phyloP scores from a whole-genome alignment of 1,139 yeast genomes.

The Meyerozyma athensensis region DNA sequence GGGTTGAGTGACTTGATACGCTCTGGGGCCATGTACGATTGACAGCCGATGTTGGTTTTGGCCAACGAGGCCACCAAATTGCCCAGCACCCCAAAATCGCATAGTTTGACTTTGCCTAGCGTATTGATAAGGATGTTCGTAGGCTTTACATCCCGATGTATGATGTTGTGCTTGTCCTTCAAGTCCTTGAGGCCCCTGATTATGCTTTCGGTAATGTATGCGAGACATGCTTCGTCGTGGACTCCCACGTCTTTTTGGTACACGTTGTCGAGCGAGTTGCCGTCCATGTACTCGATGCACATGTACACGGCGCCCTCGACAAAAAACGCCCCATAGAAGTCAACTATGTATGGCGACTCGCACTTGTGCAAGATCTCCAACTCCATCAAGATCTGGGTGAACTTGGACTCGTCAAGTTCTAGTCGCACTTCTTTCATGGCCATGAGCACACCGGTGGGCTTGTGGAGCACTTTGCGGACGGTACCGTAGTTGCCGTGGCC shows the following conservation, averaged over 20 bases:
- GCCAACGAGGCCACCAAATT: constrained; percentile 94
- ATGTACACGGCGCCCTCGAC: constrained; percentile 97
- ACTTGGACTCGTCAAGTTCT: constrained; percentile 86
- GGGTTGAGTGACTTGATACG: constrained; percentile 60
- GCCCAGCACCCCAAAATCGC: constrained; percentile 97
- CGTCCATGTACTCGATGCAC: constrained; percentile 99
- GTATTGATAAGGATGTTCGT: constrained; percentile 84
- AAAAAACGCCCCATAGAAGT: constrained; percentile 94
- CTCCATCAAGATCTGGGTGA: constrained; percentile 93
- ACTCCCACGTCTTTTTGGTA: constrained; percentile 71
- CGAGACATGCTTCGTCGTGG: constrained; percentile 68
- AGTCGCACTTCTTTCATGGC: constrained; percentile 96
- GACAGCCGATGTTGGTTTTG: constrained; percentile 95
- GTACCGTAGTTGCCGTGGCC: constrained; percentile 97
- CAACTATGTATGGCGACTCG: constrained; percentile 84
- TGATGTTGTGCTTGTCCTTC: constrained; percentile 83
- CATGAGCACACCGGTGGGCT: constrained; percentile 90
- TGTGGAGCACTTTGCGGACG: constrained; percentile 86
- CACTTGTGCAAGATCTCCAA: constrained; percentile 89
- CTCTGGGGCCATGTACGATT: constrained; percentile 98
- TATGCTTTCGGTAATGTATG: constrained; percentile 76
- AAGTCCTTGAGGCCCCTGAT: constrained; percentile 79
- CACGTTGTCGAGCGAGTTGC: constrained; percentile 87
- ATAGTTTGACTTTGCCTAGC: constrained; percentile 79
- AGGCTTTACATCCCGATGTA: constrained; percentile 96